These are phyloP conservation scores for Emergomyces pasteurianus DNA, from an alignment of 2,329 filamentous ascomycete species.

Conservation along the genomic window DNA sequence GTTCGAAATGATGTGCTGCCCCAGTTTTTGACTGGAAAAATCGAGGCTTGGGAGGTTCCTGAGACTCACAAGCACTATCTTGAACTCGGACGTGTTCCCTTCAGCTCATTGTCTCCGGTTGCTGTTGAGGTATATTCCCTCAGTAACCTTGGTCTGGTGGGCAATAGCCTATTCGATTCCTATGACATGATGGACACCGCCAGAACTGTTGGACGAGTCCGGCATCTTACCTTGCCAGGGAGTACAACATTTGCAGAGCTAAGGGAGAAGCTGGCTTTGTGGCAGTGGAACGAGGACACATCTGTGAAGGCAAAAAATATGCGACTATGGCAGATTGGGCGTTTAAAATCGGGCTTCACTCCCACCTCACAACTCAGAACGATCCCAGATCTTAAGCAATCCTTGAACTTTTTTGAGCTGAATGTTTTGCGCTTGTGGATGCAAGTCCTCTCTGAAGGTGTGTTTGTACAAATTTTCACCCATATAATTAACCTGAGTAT, in stretches of 20 bases:
- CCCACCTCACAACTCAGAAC: constrained; percentile 25
- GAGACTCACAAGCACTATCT: constrained; percentile 30
- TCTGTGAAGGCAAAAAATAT: constrained; percentile 22
- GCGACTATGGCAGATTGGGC: constrained; percentile 31
- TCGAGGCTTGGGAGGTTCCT: constrained; percentile 38
- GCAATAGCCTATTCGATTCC: constrained; percentile 30
- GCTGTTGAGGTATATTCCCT: constrained; percentile 31
- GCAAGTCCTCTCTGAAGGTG: constrained; percentile 27
- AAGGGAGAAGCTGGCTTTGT: constrained; percentile 25
- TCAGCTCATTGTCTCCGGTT: constrained; percentile 9
- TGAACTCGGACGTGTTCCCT: constrained; percentile 16
- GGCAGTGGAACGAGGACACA: constrained; percentile 18
- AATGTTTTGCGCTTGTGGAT: constrained; percentile 27
- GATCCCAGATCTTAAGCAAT: constrained; percentile 21
- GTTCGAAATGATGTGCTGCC: constrained; percentile 38
- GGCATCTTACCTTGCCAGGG: constrained; percentile 25
- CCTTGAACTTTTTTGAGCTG: constrained; percentile 17
- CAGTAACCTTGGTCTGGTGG: constrained; percentile 20
- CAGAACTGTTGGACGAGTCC: constrained; percentile 16
- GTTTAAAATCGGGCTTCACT: constrained; percentile 20
- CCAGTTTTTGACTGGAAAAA: constrained; percentile 29
- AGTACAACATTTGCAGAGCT: constrained; percentile 25
- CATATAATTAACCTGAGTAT: background rate
- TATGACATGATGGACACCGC: constrained; percentile 32
- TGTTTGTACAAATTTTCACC: constrained; percentile 5